These are phyloP conservation scores for Schwanniomyces etchellsii DNA, from an alignment of 1,139 yeast genomes.

Conservation along the genomic window DNA sequence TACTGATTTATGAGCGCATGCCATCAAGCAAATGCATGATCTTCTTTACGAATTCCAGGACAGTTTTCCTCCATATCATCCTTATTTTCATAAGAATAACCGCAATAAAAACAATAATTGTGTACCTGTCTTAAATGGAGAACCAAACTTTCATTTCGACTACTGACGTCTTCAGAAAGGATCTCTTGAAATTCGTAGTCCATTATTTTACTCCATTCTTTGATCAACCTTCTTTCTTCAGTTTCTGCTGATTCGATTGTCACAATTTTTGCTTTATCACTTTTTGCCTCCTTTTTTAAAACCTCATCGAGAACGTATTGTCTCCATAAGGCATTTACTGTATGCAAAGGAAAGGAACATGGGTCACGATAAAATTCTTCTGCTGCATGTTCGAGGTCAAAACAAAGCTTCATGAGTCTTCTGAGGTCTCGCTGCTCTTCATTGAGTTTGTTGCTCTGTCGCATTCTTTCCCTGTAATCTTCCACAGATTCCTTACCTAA, in stretches of 20 bases:
- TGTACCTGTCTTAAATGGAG: conserved; percentile 16
- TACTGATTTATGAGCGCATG: too few species aligned
- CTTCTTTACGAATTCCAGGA: conserved; percentile 16
- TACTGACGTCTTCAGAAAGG: not conserved
- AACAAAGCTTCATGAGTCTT: conserved; percentile 18
- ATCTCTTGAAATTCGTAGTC: not conserved
- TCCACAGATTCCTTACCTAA: not conserved
- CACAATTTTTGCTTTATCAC: not conserved
- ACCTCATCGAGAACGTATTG: conserved; percentile 10
- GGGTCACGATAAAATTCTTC: conserved; percentile 9
- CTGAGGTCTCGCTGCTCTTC: conserved; percentile 2
- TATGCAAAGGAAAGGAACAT: conserved; percentile 5
- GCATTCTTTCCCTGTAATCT: conserved; percentile 2
- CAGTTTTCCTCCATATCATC: conserved; percentile 16
- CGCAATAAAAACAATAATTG: conserved; percentile 28
- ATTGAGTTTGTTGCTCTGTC: not conserved
- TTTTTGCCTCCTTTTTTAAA: not conserved
- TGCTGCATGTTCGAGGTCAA: conserved; percentile 22
- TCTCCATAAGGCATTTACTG: conserved; percentile 20
- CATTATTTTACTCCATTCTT: not conserved
- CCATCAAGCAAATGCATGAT: too few species aligned
- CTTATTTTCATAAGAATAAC: conserved; percentile 12
- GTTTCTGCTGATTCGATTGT: not conserved
- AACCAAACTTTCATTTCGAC: conserved; percentile 9
- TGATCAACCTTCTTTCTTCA: not conserved